Percentiles rank a stretch among this genome's conserved stretches.
Evolutionary conservation across 306 rosid species (phyloP).

Genomic region (Ceratonia siliqua): DNA sequence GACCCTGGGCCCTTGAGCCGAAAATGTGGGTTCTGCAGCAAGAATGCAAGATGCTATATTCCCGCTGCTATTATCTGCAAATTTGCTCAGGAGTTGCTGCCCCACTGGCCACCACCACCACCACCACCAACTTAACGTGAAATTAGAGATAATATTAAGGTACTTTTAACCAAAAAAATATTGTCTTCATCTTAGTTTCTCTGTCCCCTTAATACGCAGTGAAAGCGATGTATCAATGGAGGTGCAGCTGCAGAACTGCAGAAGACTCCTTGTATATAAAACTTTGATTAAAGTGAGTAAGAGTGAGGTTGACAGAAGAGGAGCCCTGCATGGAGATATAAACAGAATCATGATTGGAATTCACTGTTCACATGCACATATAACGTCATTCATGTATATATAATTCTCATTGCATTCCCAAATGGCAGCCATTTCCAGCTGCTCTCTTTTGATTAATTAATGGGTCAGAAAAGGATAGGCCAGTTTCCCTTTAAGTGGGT

Average conservation of each 20-base stretch:
- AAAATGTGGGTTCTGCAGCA: conserved; percentile 22
- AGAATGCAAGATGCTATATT: conserved; percentile 48
- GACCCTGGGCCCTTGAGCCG: neutral
- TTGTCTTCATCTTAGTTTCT: conserved; percentile 28
- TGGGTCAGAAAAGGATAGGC: conserved; percentile 26
- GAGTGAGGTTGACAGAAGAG: conserved; percentile 44
- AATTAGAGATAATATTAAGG: conserved; percentile 10
- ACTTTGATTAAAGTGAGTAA: conserved; percentile 28
- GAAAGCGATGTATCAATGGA: conserved; percentile 43
- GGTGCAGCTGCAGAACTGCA: no score
- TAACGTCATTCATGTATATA: conserved; percentile 49
- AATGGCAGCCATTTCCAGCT: neutral
- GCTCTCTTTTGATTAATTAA: conserved; percentile 5
- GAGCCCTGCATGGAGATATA: conserved; percentile 47
- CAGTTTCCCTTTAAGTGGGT: conserved; percentile 20
- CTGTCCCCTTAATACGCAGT: conserved; percentile 2
- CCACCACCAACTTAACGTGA: neutral
- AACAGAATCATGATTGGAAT: conserved; percentile 54
- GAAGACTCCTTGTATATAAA: conserved; percentile 40
- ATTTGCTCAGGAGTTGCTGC: neutral
- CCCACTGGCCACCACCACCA: neutral
- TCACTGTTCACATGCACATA: conserved; percentile 49
- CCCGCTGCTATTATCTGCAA: conserved; percentile 27
- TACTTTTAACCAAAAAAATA: neutral
- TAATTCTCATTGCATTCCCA: conserved; percentile 20